Percentiles rank a stretch among this genome's conserved stretches.
Evolutionary conservation across 345 rosid species (phyloP).

Genomic region (Eucalyptus urophylla): DNA sequence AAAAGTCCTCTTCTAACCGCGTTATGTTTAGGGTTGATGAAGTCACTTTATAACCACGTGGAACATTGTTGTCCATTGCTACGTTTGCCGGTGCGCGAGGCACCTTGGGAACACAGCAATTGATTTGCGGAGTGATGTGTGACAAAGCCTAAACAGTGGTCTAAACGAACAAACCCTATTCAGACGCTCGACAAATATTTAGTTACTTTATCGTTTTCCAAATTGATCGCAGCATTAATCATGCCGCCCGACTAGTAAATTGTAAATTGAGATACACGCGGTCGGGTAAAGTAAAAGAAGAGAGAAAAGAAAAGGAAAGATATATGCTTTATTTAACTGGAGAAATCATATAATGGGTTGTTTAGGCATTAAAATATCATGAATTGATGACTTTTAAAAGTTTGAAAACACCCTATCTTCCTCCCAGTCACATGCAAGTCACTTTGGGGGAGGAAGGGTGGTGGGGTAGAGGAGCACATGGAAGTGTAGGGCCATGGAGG

Average conservation of each 20-base stretch:
- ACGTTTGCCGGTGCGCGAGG: background rate
- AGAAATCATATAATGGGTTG: background rate
- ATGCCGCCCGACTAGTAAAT: background rate
- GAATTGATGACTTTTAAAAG: background rate
- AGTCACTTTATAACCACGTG: background rate
- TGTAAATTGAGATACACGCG: background rate
- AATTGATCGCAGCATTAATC: background rate
- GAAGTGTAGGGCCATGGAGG: conserved; percentile 17
- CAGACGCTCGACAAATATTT: background rate
- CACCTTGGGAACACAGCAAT: background rate
- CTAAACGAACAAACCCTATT: background rate
- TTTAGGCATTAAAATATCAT: background rate
- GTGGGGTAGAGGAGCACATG: conserved; percentile 5
- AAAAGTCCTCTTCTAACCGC: background rate
- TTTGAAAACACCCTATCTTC: background rate
- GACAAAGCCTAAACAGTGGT: background rate
- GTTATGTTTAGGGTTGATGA: background rate
- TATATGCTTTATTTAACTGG: background rate
- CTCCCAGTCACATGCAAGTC: conserved; percentile 17
- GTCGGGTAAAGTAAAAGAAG: background rate
- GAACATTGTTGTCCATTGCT: background rate
- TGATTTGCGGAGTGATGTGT: fast-evolving
- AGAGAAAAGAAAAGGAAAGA: background rate
- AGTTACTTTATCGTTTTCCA: background rate
- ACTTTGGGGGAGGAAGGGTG: background rate